A percentile compares a stretch with the other conserved stretches of the same genome.
Evolutionary conservation across 192 early-diverging fungal species (phyloP).

Genomic region (Coemansia aciculifera): DNA sequence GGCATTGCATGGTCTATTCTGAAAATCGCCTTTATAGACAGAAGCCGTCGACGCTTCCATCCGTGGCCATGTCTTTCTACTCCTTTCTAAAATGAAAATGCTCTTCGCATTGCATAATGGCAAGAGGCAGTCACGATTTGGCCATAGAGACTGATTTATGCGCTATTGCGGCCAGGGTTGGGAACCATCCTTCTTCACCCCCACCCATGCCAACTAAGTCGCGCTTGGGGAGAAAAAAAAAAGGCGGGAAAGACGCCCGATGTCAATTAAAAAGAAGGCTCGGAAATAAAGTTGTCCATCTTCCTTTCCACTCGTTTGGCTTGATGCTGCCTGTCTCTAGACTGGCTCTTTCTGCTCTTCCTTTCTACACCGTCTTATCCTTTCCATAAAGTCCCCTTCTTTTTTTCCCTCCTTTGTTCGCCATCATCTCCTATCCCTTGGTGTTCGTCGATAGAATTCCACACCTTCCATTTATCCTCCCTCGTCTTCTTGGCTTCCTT

Average conservation of each 20-base stretch:
- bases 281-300: neutral
- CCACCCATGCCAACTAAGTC: neutral
- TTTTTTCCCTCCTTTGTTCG: neutral
- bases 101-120: neutral
- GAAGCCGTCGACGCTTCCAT: neutral
- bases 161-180: neutral
- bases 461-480: conserved; percentile 2
- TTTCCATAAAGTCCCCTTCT: conserved; percentile 1
- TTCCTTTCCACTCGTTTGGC: neutral
- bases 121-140: neutral
- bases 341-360: neutral
- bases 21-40: neutral
- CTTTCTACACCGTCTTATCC: neutral
- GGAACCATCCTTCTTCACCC: neutral
- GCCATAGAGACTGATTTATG: neutral
- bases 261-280: neutral
- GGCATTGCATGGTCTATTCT: neutral
- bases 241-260: neutral
- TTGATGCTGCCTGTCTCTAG: conserved; percentile 1
- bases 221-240: neutral
- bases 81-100: neutral
- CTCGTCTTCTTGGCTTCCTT: neutral
- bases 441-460: conserved; percentile 11
- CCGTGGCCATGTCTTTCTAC: neutral
- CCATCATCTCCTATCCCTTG: neutral